Base-by-base conservation (phyloP, 2,329 filamentous ascomycete species). In the Talaromyces atroroseus region DNA sequence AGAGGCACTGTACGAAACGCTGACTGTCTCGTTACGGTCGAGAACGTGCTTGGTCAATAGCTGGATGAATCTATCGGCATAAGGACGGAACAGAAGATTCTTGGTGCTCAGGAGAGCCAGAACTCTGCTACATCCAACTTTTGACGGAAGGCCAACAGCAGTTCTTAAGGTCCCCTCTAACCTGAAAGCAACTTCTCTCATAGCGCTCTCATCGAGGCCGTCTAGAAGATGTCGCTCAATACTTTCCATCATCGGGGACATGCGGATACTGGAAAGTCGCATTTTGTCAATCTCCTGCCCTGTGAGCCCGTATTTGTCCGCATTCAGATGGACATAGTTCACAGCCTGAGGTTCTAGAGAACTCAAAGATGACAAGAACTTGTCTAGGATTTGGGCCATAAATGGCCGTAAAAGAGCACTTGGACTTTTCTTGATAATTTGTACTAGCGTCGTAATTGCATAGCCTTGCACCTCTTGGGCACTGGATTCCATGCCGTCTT, bases 21-120 rank as follows among this genome's bases (percentile, higher is more conserved):
- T 92, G 56, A 96, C 92, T 18, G 95, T 94, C 64, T 96, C 91
- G 66, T 99, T 99, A 61, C 88, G 87, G 69, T 99, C 94, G 50
- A 96, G 81, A 1, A 92, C 83, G 57, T 92, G 84, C 70, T 90
- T 92, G 65, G 90, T 84, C 61, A 96, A 81, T 10, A 91, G 70
- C 61, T 86, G 87, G 51, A 96, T 77, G 65, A 96, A 91, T 8
- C 81, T 78, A 60, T 89, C 83, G 12, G 89, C 86, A 65, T 92
- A 85, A 0, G 89, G 85, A 38, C 81, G 82, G 70, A 96, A 89
- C 29, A 92, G 78, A 38, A 86, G 80, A 36, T 82, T 84, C 12
- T 90, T 84, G 51, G 92, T 92, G 51, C 90, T 89, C 7, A 99
- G 80, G 0, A 90, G 92, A 7, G 89, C 88, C 32, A 99, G 79